Base-by-base conservation (phyloP, 163 green algal species). In the Prototheca wickerhamii region DNA sequence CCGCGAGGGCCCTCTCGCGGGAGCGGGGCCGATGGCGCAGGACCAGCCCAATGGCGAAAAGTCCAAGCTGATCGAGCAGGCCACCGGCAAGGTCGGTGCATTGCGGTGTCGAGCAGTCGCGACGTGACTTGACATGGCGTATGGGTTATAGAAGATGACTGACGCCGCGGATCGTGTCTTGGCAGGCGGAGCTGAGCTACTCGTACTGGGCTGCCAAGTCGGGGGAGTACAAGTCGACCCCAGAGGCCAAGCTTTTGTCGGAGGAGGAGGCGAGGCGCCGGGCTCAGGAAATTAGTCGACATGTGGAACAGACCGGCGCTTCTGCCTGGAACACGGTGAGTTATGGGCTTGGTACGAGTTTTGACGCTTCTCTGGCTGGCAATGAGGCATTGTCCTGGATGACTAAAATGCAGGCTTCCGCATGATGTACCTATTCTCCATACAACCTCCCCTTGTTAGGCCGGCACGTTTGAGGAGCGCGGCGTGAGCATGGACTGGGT, bases 401-500 rank as follows among this genome's bases (percentile, higher is more conserved):
- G n/a, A n/a, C n/a, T n/a, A n/a, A n/a, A n/a, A n/a, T n/a, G n/a
- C n/a, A n/a, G n/a, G n/a, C n/a, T n/a, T n/a, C n/a, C n/a, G n/a
- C n/a, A n/a, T n/a, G n/a, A n/a, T n/a, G n/a, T n/a, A n/a, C n/a
- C n/a, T n/a, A n/a, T n/a, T n/a, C n/a, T n/a, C n/a, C 30, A 40
- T 43, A 21, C 28, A 37, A 37, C 30, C n/a, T 30, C 33, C 33
- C n/a, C 53, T 30, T 57, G 50, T 10, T 29, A 44, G 44, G 64
- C 60, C 12, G 71, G 71, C 30, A 77, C 71, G 3, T 73, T 72
- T 40, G 71, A 77, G 58, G 71, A 77, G 64, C 63, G 65, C 10
- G 31, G 28, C 26, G 30, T 77, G 4, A 18, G 46, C 20, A 40
- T 72, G 42, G 29, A 2, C 31, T 76, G 69, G 69, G 54, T 65